Percentiles rank a stretch among this genome's conserved stretches.
These are phyloP conservation scores for Ceratobasidium sp. DNA, from an alignment of 1,284 basidiomycete species.

Conservation along the genomic window DNA sequence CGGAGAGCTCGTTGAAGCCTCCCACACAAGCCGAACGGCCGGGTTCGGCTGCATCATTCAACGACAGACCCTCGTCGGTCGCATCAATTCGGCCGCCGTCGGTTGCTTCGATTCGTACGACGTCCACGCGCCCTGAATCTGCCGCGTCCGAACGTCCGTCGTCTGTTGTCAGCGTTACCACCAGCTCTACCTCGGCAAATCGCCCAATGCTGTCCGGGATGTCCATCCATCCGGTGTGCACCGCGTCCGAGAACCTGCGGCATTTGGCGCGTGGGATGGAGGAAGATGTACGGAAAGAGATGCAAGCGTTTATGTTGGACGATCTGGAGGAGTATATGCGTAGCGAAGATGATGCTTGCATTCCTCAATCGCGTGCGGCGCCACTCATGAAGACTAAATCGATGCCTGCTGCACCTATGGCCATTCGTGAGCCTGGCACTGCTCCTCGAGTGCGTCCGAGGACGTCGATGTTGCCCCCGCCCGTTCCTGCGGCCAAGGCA, in stretches of 20 bases:
- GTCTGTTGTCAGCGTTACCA: neutral
- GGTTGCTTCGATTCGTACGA: neutral
- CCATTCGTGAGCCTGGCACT: neutral
- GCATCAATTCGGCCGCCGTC: conserved; percentile 18
- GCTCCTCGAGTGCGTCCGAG: conserved; percentile 8
- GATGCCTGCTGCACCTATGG: neutral
- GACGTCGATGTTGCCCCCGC: conserved; percentile 4
- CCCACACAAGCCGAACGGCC: conserved; percentile 13
- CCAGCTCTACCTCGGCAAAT: neutral
- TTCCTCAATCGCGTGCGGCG: neutral
- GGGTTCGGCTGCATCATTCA: conserved; percentile 12
- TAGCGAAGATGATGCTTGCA: conserved; percentile 2
- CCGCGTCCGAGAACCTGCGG: neutral
- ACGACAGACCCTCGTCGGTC: conserved; percentile 13
- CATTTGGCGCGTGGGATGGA: conserved; percentile 19
- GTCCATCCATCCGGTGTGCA: neutral
- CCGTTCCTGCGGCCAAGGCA: neutral
- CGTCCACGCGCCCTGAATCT: conserved; percentile 19
- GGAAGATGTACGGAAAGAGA: conserved; percentile 14
- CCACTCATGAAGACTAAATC: conserved; percentile 4
- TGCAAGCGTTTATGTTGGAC: conserved; percentile 23
- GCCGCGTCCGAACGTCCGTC: neutral
- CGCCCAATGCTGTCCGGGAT: conserved; percentile 4
- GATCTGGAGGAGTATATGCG: conserved; percentile 22
- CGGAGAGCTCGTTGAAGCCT: neutral